Base-by-base conservation (phyloP, 371 early-diverging fungal genomes). In the Rhizopus stolonifer region DNA sequence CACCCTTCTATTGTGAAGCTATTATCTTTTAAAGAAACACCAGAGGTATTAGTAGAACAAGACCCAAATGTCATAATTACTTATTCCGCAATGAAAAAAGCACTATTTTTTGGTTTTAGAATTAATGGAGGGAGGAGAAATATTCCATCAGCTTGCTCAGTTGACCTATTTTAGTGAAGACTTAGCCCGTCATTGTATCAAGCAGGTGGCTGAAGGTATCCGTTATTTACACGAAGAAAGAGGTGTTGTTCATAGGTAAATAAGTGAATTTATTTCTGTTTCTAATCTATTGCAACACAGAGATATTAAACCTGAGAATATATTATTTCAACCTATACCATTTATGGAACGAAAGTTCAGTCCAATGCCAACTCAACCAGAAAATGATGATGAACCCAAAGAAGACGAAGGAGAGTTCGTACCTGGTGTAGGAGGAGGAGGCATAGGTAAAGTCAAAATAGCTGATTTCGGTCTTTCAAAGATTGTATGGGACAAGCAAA, bases 221-320 rank as follows among this genome's bases (percentile, higher is more conserved):
- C 82, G 84, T 29, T 94, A 95, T 64, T 77, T 96, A 36, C 99
- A 98, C 65, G 83, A 83, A 26, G 88, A 91, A 48, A 77, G 81
- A 52, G 92, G 92, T 17, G 85, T 96, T 23, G 92, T 93, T 4
- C 97, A 96, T 60, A 85, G 95, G 75, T 69, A 61, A 43, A 25
- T 14, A 24, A 31, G 22, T 38, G 3, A 38, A 17, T 7, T 23
- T 29, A 11, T 44, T 17, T 58, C 18, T 36, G 10, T 17, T 31
- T 18, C 13, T 11, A 29, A 36, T 26, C 34, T 14, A 23, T 45
- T 31, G 11, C 38, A 47, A 39, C 32, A 52, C 45, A 74, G 84
- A 42, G 98, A 99, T 65, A 90, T 99, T 61, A 99, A 99, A 73
- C 92, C 93, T 26, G 99, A 99, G 68, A 99, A 99, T 70, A 87